Conservation (phyloP, 2,329 filamentous ascomycete genomes). For the Calonectria ilicicola region DNA sequence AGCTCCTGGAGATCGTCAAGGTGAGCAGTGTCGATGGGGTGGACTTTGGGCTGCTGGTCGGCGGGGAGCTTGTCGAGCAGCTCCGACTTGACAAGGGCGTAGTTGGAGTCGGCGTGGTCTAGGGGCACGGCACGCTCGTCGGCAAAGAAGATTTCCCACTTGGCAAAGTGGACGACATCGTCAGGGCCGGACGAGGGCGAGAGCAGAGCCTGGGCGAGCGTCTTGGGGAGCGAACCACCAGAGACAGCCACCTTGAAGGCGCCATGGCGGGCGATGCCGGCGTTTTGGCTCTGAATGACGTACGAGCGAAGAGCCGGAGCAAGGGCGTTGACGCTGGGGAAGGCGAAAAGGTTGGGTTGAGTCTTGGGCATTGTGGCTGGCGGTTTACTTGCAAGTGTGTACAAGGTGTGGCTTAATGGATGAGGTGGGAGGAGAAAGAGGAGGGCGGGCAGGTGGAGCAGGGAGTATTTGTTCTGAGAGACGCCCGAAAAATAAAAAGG, state of each 20-base stretch:
- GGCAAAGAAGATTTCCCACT: constrained; percentile 99
- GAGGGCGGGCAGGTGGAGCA: neutral
- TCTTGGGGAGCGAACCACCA: constrained; percentile 91
- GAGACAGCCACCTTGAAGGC: constrained; percentile 94
- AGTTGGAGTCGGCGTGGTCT: constrained; percentile 94
- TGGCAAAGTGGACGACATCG: constrained; percentile 80
- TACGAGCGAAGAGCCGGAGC: constrained; percentile 84
- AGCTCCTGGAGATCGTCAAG: constrained; percentile 89
- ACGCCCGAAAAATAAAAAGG: neutral
- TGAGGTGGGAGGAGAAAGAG: neutral
- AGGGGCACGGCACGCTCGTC: constrained; percentile 96
- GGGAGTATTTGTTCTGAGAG: too few relatives aligned
- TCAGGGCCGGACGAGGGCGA: constrained; percentile 60
- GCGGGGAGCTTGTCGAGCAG: constrained; percentile 88
- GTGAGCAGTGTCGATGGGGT: constrained; percentile 76
- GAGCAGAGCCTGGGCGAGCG: constrained; percentile 86
- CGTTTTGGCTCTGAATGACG: constrained; percentile 83
- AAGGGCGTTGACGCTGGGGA: constrained; percentile 76
- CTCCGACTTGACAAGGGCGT: constrained; percentile 87
- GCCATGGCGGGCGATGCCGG: constrained; percentile 82
- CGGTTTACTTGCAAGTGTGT: constrained; percentile 31
- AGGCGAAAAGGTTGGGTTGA: constrained; percentile 83
- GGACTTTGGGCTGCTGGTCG: constrained; percentile 75
- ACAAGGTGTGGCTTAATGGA: constrained; percentile 3
- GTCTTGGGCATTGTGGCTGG: constrained; percentile 61